Conservation (phyloP, 108 stramenopile genomes). For the Aureococcus anophagefferens region DNA sequence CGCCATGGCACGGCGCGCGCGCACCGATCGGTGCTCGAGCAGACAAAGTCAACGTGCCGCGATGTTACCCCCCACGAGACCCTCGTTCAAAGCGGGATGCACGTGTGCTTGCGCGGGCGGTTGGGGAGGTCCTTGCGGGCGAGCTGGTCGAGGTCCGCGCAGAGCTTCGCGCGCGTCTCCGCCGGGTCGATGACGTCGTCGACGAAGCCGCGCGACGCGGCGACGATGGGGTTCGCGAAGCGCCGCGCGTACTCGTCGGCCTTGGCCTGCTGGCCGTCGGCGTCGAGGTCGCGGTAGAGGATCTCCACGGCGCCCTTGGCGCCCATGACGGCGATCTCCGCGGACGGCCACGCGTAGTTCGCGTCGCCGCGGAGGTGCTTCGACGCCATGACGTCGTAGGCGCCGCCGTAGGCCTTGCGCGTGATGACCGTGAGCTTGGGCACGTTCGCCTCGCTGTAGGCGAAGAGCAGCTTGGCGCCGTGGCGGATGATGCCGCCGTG, state of each 20-base stretch:
- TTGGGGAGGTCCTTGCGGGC: conserved; percentile 67
- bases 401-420: conserved; percentile 97
- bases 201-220: conserved; percentile 83
- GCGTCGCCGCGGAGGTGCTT: conserved; percentile 94
- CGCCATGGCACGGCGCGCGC: no score
- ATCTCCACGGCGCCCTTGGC: conserved; percentile 99
- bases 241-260: conserved; percentile 76
- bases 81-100: conserved; percentile 94
- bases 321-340: conserved; percentile 97
- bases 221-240: conserved; percentile 91
- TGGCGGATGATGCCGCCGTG: conserved; percentile 89
- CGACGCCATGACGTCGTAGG: conserved; percentile 97
- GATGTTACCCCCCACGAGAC: no score
- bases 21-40: no score
- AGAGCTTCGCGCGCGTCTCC: conserved; percentile 71
- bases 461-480: conserved; percentile 96
- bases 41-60: no score
- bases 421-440: conserved; percentile 97
- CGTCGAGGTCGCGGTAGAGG: conserved; percentile 71
- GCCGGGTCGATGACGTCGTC: conserved; percentile 94
- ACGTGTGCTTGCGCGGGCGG: conserved; percentile 80
- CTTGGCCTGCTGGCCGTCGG: conserved; percentile 24
- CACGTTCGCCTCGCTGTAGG: conserved; percentile 95
- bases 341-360: conserved; percentile 97
- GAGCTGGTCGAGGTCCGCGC: conserved; percentile 83